Conservation (phyloP, 23 red algal genomes). For the Gracilaria caudata region DNA sequence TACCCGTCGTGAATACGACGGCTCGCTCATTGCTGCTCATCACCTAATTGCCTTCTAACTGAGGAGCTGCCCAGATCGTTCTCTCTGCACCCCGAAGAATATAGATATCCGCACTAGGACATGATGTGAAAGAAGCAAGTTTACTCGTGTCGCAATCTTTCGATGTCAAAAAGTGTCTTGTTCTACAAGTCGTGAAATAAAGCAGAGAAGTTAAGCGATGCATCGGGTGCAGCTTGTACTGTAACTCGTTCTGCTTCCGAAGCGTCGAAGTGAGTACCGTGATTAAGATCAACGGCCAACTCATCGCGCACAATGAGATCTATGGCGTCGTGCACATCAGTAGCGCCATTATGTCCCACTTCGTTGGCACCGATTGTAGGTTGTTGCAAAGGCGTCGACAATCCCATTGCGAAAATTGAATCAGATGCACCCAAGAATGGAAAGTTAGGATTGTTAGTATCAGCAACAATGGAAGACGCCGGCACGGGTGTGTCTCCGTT, state of each 20-base stretch:
- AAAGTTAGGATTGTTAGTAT: no score
- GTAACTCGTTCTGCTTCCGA: neutral
- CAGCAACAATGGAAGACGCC: no score
- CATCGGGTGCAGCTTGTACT: neutral
- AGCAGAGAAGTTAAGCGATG: slow-evolving; percentile 18
- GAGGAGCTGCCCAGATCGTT: neutral
- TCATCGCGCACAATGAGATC: slow-evolving; percentile 6
- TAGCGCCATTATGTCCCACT: neutral
- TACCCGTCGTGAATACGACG: no score
- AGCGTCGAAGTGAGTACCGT: neutral
- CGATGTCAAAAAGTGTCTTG: neutral
- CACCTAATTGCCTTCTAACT: no score
- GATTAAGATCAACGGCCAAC: slow-evolving; percentile 16
- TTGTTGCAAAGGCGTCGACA: no score
- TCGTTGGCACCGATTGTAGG: no score
- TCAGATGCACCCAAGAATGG: no score
- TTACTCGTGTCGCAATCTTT: neutral
- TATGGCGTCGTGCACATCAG: neutral
- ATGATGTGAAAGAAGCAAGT: neutral
- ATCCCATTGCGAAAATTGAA: no score
- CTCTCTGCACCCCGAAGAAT: neutral
- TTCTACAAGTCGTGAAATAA: slow-evolving; percentile 4
- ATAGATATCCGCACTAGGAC: neutral
- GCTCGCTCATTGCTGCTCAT: no score
- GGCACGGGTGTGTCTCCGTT: no score